These are phyloP conservation scores for Colletotrichum tamarilloi DNA, from an alignment of 2,329 filamentous ascomycete genomes.

Conservation along the genomic window DNA sequence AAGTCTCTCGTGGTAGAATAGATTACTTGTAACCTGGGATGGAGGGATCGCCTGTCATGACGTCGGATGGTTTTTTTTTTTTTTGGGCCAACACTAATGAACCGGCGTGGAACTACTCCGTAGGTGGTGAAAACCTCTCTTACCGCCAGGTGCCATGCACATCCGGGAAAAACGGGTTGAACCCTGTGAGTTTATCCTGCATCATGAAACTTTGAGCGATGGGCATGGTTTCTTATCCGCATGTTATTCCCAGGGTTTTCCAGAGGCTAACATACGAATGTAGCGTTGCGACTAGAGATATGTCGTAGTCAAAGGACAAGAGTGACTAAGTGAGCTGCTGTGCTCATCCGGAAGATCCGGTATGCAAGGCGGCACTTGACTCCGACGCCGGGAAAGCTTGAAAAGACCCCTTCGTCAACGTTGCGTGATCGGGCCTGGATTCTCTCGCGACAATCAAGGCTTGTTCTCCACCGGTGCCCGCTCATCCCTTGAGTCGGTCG, in stretches of 20 bases:
- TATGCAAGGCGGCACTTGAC: neutral
- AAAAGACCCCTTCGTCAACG: neutral
- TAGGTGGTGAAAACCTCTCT: neutral
- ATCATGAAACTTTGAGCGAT: neutral
- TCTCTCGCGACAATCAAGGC: neutral
- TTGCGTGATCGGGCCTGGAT: conserved; percentile 19
- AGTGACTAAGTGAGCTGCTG: neutral
- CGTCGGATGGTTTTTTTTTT: neutral
- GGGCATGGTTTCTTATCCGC: neutral
- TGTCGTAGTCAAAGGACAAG: neutral
- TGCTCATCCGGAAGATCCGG: conserved; percentile 20
- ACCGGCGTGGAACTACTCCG: neutral
- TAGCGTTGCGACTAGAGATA: neutral
- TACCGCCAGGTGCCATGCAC: neutral
- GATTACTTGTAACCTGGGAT: neutral
- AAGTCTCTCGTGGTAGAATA: neutral
- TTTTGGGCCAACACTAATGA: neutral
- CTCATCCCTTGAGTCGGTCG: conserved; percentile 1
- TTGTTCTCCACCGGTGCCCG: neutral
- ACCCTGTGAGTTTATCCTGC: neutral
- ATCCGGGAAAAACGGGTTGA: neutral
- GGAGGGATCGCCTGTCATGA: conserved; percentile 13
- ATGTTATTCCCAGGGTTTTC: neutral
- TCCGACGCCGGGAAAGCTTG: neutral
- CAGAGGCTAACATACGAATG: neutral